Base-by-base conservation (phyloP, 352 stramenopile species). In the Phytophthora pseudosyringae region DNA sequence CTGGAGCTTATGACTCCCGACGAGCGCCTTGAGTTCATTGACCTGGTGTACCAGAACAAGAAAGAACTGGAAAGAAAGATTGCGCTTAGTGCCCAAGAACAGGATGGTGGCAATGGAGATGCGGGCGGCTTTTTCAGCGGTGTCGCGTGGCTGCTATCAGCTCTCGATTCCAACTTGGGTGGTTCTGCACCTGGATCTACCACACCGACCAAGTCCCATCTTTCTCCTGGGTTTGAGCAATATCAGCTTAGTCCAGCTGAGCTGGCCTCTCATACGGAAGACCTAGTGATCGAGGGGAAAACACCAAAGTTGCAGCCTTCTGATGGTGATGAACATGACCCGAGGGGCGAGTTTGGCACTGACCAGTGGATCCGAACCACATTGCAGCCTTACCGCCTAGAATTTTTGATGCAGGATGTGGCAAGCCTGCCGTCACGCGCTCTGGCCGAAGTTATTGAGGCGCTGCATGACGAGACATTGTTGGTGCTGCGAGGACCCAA, bases 81-180 rank as follows among this genome's bases (percentile, higher is more conserved):
- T 44, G 75, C 70, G 13, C 59, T 86, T 26, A 77, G 56, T 31
- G 54, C 67, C 5, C 72, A 80, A 59, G 74, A 76, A 25, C 39
- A 61, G 11, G 60, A 74, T 11, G 48, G 50, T n/a, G 62, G 43
- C 1, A 56, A 59, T 9, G 61, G 50, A 2, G 64, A 60, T 25
- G 63, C 59, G 16, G 67, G 74, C 15, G 69, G 75, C 4, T 94
- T 94, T 58, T 91, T 91, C 49, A 91, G 83, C 29, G 83, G 86
- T 28, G 68, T 94, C 10, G 73, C 86, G 12, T 94, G 86, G 86
- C 40, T 94, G 13, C 65, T 92, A 49, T 87, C 83, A 29, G 79
- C 83, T 28, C 73, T 94, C 4, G 86, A 94, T 18, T 68, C 80
- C 10, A 84, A 69, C 44, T 38, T 82, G 15, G 67, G 59, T 13